Conservation (phyloP, 2,329 filamentous ascomycete genomes). For the Hortaea werneckii region DNA sequence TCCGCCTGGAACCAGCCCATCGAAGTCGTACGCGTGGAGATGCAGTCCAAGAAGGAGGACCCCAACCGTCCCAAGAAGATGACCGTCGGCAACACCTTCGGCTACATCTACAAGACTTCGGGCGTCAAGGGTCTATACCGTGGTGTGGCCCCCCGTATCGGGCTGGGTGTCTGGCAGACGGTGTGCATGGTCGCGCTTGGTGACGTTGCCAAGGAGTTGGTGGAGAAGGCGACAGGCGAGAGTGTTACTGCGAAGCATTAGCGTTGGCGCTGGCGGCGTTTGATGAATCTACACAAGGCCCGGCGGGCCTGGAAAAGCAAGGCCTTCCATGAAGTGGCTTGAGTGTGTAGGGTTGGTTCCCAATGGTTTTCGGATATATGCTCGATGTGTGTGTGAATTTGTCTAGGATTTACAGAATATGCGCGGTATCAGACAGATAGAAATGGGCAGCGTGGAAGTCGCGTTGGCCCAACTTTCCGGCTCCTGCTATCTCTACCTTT, state of each 20-base stretch:
- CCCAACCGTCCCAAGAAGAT: constrained; percentile 98
- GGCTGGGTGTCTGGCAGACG: constrained; percentile 96
- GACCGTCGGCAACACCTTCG: constrained; percentile 74
- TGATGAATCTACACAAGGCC: too few species aligned
- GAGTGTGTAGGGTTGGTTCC: too few species aligned
- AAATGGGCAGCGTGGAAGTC: not conserved
- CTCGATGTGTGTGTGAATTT: not conserved
- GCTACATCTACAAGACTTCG: constrained; percentile 84
- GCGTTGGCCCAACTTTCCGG: not conserved
- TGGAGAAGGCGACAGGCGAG: constrained; percentile 47
- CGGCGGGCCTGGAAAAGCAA: too few species aligned
- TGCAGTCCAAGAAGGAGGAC: constrained; percentile 98
- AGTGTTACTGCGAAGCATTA: constrained; percentile 55
- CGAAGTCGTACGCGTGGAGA: constrained; percentile 98
- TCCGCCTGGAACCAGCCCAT: constrained; percentile 99
- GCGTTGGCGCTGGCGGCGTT: constrained; percentile 2
- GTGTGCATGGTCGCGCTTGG: constrained; percentile 99
- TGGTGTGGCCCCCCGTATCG: constrained; percentile 86
- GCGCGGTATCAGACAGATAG: not conserved
- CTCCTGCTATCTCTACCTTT: not conserved
- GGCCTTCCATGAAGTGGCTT: too few species aligned
- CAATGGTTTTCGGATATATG: not conserved
- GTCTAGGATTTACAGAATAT: constrained; percentile 2
- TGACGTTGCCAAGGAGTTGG: constrained; percentile 62
- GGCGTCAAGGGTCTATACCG: constrained; percentile 89